phyloP scores from a whole-genome alignment of 805 yeast species.

The Dipodascopsis uninucleata region DNA sequence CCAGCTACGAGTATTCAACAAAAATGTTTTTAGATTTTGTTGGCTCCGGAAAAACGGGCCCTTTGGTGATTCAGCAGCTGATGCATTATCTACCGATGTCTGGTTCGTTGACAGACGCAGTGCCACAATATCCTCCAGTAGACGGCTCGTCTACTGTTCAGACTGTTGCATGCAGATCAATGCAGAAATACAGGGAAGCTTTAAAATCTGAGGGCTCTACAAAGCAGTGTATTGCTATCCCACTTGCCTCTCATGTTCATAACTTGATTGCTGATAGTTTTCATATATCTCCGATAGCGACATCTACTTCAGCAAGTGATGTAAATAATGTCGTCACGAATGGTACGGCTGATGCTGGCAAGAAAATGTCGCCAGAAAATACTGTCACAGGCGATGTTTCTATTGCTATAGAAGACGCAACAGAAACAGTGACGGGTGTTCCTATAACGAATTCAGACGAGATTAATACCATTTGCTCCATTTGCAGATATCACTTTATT shows the following conservation, averaged over 20 bases:
- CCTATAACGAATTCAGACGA: neutral
- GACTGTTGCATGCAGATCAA: slow-evolving; percentile 1
- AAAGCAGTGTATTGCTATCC: no score
- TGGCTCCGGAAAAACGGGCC: slow-evolving; percentile 24
- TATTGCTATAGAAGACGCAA: neutral
- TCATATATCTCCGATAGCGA: neutral
- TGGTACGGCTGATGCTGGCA: neutral
- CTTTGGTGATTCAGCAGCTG: slow-evolving; percentile 18
- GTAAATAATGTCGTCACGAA: no score
- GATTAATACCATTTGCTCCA: slow-evolving; percentile 12
- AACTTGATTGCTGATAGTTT: slow-evolving; percentile 10
- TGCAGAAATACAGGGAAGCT: slow-evolving; percentile 3
- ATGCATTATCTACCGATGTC: slow-evolving; percentile 19
- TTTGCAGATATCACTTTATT: slow-evolving; percentile 18
- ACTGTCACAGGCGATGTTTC: neutral
- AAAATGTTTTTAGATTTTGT: slow-evolving; percentile 6
- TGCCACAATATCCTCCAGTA: slow-evolving; percentile 12
- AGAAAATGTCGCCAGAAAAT: neutral
- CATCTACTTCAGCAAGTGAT: neutral
- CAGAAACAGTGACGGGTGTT: neutral
- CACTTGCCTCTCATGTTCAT: slow-evolving; percentile 20
- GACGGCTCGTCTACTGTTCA: neutral
- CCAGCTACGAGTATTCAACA: no score
- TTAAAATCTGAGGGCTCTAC: neutral
- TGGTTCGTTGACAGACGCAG: slow-evolving; percentile 8